These are phyloP conservation scores for Aspergillus nomiae DNA, from an alignment of 2,329 filamentous ascomycete genomes.

Conservation along the genomic window DNA sequence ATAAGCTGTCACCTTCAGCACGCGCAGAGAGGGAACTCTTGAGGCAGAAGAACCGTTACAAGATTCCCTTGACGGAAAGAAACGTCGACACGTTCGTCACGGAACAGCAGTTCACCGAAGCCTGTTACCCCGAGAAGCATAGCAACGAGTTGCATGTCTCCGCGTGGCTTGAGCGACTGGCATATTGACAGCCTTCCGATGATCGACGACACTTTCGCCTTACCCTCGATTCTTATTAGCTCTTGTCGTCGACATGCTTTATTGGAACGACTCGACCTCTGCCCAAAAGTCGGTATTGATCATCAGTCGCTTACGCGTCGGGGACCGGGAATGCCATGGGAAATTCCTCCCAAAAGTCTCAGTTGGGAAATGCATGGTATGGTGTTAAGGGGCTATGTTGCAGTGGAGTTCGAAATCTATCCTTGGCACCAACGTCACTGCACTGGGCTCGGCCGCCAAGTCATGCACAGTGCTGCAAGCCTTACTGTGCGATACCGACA, in stretches of 20 bases:
- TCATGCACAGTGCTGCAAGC: conserved; percentile 12
- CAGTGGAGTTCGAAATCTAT: conserved; percentile 9
- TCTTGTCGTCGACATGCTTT: background rate
- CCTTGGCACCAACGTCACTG: conserved; percentile 30
- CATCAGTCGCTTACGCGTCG: conserved; percentile 22
- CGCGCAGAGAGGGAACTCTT: conserved; percentile 38
- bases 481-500: too few species aligned
- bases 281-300: background rate
- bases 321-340: background rate
- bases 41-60: conserved; percentile 38
- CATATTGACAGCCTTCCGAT: conserved; percentile 55
- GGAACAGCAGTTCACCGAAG: conserved; percentile 48
- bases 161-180: conserved; percentile 72
- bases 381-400: background rate
- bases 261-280: conserved; percentile 11
- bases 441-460: conserved; percentile 18
- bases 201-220: conserved; percentile 29
- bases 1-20: conserved; percentile 35
- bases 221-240: background rate
- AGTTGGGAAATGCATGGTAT: background rate
- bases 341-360: conserved; percentile 6
- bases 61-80: conserved; percentile 37
- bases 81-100: conserved; percentile 40
- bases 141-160: conserved; percentile 68
- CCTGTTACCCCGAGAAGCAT: conserved; percentile 59